phyloP scores from a whole-genome alignment of 352 stramenopile genomes.

The Phytopythium cucurbitacearum region DNA sequence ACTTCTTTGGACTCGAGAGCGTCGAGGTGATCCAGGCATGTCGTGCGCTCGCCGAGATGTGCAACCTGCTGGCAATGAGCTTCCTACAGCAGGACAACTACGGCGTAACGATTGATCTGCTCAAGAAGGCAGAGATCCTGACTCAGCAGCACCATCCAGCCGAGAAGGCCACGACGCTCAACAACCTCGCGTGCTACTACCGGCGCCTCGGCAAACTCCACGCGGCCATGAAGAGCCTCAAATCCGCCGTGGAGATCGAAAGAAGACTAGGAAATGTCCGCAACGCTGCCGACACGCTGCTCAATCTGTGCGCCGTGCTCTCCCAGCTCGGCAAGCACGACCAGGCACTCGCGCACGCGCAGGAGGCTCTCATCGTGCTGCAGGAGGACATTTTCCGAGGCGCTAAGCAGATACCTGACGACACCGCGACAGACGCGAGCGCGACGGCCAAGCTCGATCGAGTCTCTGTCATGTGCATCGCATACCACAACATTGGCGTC shows the following conservation, averaged over 20 bases:
- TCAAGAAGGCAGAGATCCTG: constrained; percentile 93
- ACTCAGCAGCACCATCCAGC: constrained; percentile 72
- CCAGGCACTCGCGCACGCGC: constrained; percentile 82
- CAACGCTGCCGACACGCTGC: constrained; percentile 89
- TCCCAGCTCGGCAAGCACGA: constrained; percentile 86
- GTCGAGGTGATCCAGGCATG: constrained; percentile 83
- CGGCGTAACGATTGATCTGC: constrained; percentile 85
- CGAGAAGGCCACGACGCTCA: constrained; percentile 88
- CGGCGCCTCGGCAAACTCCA: constrained; percentile 85
- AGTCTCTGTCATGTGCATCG: constrained; percentile 91
- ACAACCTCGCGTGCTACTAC: constrained; percentile 94
- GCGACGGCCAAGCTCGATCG: constrained; percentile 45
- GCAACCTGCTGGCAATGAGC: constrained; percentile 92
- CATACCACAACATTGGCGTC: constrained; percentile 94
- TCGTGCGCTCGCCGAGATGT: constrained; percentile 90
- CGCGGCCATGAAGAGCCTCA: constrained; percentile 87
- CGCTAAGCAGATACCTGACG: constrained; percentile 8
- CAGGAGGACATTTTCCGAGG: constrained; percentile 85
- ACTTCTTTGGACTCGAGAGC: constrained; percentile 91
- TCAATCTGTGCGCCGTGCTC: constrained; percentile 92
- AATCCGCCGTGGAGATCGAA: constrained; percentile 89
- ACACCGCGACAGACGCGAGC: constrained; percentile 1
- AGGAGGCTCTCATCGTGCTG: constrained; percentile 85
- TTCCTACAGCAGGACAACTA: constrained; percentile 94
- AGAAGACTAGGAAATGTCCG: constrained; percentile 54